These are phyloP conservation scores for Fusarium guadeloupense DNA, from an alignment of 2,329 filamentous ascomycete species.

Conservation along the genomic window DNA sequence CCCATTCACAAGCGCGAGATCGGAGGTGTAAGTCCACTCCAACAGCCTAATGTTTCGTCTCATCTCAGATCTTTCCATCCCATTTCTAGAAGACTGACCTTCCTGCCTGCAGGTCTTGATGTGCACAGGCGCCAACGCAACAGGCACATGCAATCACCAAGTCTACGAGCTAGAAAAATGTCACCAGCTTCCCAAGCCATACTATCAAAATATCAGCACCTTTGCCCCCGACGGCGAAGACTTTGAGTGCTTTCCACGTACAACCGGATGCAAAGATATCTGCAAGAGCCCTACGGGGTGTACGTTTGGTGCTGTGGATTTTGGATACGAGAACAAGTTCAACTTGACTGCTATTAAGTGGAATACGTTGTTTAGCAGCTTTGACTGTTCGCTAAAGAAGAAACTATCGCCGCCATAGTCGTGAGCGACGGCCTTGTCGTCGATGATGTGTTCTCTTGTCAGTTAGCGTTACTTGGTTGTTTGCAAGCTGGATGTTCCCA, in stretches of 20 bases:
- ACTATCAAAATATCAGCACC: conserved; percentile 55
- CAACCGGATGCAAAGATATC: conserved; percentile 52
- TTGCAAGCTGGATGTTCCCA: too few relatives aligned
- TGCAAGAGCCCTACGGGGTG: conserved; percentile 63
- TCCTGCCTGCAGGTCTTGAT: conserved; percentile 53
- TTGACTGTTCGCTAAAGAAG: conserved; percentile 45
- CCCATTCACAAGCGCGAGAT: conserved; percentile 54
- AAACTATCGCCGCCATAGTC: background rate
- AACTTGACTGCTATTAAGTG: conserved; percentile 57
- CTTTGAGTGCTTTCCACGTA: conserved; percentile 60
- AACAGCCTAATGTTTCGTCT: background rate
- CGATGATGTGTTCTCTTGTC: background rate
- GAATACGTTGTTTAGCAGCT: conserved; percentile 52
- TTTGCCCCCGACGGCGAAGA: conserved; percentile 61
- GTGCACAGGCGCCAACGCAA: conserved; percentile 61
- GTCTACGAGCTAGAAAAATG: conserved; percentile 57
- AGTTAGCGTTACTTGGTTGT: too few relatives aligned
- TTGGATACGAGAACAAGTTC: conserved; percentile 57
- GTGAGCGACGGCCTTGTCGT: background rate
- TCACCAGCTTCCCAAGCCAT: conserved; percentile 55
- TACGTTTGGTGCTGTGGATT: conserved; percentile 60
- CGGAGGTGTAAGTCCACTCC: conserved; percentile 56
- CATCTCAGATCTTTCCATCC: background rate
- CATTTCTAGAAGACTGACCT: conserved; percentile 2
- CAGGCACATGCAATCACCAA: conserved; percentile 56